Conservation (phyloP, 2,329 filamentous ascomycete genomes). For the Aspergillus fumigatiaffinis region DNA sequence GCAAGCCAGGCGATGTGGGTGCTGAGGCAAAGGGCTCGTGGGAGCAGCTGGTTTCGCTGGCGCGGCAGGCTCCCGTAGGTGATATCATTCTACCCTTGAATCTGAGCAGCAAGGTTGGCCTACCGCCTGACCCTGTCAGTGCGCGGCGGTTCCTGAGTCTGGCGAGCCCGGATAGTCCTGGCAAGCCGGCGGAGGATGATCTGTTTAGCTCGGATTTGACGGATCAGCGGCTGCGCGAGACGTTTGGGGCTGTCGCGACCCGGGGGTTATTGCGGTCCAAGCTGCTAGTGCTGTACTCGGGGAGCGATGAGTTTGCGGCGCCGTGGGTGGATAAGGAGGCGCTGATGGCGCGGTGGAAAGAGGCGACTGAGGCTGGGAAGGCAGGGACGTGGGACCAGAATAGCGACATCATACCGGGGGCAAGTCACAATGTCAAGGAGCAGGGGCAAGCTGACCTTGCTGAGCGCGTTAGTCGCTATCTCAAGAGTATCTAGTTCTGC, state of each 20-base stretch:
- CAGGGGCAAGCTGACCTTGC: conserved; percentile 44
- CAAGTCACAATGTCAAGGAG: conserved; percentile 48
- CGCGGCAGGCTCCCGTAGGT: conserved; percentile 23
- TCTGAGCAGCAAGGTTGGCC: conserved; percentile 29
- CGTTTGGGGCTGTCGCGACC: conserved; percentile 57
- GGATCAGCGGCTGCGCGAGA: conserved; percentile 52
- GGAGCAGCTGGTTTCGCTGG: conserved; percentile 26
- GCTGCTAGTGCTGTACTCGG: conserved; percentile 45
- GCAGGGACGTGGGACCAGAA: conserved; percentile 46
- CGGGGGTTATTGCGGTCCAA: conserved; percentile 36
- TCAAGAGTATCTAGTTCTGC: conserved; percentile 22
- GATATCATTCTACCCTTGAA: conserved; percentile 33
- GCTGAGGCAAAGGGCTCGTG: conserved; percentile 24
- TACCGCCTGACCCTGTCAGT: conserved; percentile 44
- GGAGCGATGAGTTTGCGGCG: conserved; percentile 44
- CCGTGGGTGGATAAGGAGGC: conserved; percentile 43
- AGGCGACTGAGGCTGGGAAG: conserved; percentile 35
- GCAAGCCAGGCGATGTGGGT: conserved; percentile 6
- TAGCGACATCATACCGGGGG: conserved; percentile 47
- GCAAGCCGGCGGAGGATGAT: conserved; percentile 69
- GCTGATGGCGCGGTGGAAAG: conserved; percentile 42
- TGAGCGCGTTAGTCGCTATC: conserved; percentile 32
- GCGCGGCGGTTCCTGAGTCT: conserved; percentile 58
- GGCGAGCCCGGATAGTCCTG: conserved; percentile 48
- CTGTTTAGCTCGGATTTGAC: conserved; percentile 80